Conservation (phyloP, 495 filamentous ascomycete genomes). For the Talaromyces nanjingensis region DNA sequence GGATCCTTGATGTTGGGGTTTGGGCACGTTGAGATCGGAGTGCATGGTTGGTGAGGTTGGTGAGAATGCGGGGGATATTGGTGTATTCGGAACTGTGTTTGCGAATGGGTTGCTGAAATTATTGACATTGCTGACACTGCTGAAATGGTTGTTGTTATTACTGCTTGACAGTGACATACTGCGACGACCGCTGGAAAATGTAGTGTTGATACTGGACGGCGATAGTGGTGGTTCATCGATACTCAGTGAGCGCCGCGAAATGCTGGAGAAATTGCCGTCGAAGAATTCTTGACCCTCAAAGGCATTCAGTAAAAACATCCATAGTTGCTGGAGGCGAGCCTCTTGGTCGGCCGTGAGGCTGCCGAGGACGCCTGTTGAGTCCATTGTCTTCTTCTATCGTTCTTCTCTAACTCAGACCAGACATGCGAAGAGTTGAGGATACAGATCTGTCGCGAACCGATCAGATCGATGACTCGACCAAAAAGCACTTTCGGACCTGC, state of each 20-base stretch:
- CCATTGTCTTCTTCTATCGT: conserved; percentile 5
- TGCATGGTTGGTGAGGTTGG: neutral
- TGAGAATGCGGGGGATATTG: conserved; percentile 7
- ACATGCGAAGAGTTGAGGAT: neutral
- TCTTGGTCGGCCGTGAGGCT: conserved; percentile 80
- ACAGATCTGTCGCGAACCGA: neutral
- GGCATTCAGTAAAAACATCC: conserved; percentile 65
- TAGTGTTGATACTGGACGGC: conserved; percentile 63
- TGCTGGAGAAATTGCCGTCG: conserved; percentile 9
- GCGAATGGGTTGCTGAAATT: neutral
- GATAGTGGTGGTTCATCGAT: conserved; percentile 33
- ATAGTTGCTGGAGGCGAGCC: conserved; percentile 74
- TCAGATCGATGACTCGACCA: neutral
- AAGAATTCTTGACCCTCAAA: conserved; percentile 47
- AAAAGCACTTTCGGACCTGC: neutral
- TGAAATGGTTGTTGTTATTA: conserved; percentile 58
- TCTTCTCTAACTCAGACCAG: too few relatives aligned
- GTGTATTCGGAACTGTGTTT: neutral
- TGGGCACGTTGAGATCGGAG: neutral
- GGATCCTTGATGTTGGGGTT: conserved; percentile 11
- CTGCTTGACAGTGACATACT: conserved; percentile 44
- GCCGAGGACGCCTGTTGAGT: conserved; percentile 63
- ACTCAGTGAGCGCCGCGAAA: conserved; percentile 16
- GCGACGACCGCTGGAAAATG: conserved; percentile 34
- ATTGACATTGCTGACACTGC: neutral